These are phyloP conservation scores for Lippia alba DNA, from an alignment of 305 asterid species.

Conservation along the genomic window DNA sequence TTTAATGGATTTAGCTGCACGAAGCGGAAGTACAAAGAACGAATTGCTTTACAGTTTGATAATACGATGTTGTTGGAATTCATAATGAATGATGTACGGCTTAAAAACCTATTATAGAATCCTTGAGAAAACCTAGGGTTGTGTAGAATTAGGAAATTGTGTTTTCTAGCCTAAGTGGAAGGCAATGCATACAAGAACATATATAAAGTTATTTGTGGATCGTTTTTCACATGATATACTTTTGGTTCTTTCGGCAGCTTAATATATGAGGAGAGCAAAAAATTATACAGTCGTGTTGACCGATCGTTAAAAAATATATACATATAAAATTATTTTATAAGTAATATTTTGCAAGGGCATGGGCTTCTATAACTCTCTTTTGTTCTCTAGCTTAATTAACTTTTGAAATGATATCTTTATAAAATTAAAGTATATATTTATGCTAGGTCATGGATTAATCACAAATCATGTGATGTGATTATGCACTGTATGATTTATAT, in stretches of 20 bases:
- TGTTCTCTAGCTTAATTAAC: constrained; percentile 11
- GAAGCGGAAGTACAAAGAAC: too few relatives aligned
- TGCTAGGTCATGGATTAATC: background rate
- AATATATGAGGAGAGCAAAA: too few relatives aligned
- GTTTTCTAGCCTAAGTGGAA: constrained; percentile 15
- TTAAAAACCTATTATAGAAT: constrained; percentile 18
- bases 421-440: background rate
- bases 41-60: too few relatives aligned
- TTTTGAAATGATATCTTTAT: constrained; percentile 2
- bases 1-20: too few relatives aligned
- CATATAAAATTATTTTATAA: background rate
- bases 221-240: too few relatives aligned
- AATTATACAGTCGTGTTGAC: too few relatives aligned
- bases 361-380: constrained; percentile 26
- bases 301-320: background rate
- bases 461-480: constrained; percentile 24
- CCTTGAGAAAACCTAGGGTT: constrained; percentile 36
- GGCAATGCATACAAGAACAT: too few relatives aligned
- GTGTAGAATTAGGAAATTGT: background rate
- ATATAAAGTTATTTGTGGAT: too few relatives aligned
- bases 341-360: constrained; percentile 1
- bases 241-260: too few relatives aligned
- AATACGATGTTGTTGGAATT: too few relatives aligned
- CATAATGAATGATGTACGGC: too few relatives aligned
- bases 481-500: too few relatives aligned